Base-by-base conservation (phyloP, 2,329 filamentous ascomycete genomes). In the Aspergillus tubingensis region DNA sequence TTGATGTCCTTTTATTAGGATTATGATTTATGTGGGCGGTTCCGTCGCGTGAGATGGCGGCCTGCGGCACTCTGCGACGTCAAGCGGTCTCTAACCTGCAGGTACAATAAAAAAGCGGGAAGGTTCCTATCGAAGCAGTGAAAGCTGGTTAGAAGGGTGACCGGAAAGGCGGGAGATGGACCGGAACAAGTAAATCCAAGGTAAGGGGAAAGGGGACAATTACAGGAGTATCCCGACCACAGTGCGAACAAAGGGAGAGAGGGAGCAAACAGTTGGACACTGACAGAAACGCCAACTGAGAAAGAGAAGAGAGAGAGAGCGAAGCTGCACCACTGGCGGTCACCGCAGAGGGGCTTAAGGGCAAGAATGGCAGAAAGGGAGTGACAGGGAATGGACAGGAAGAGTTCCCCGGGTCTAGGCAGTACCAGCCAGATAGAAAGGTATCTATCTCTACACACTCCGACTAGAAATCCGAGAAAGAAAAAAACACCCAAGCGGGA, bases 61-160 rank as follows among this genome's bases (percentile, higher is more conserved):
- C 60, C 64, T 62, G 67, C 66, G 65, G 62, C 63, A 64, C 63
- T 62, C 55, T 62, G 63, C 65, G 62, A 62, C 51, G 58, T 60
- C 39, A 58, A 61, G 47, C 53, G 44, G 51, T 57, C 48, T 54
- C 54, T 53, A 56, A 51, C 44, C 58, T 58, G 48, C 57, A 57
- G 52, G 49, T 39, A 54, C 36, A 27, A 44, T 17, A 43, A 48
- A 49, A 48, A 49, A 41, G 32, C 32, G 39, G 53, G 53, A 47
- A 53, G 38, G 17, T 47, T 62, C 39, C 49, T 48, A 21, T 23
- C 23, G 38, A 27, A 54, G 13, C 17, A 44, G 32, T 36, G 23
- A 27, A 15, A 17, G 30, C 3, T 11, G 47, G 30, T 50, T 50
- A 50, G 47, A 32, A 27, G 17, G 3, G 44, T 25, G 23, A 15